Conservation (phyloP, 2,329 filamentous ascomycete species). For the Aschersonia sp. region DNA sequence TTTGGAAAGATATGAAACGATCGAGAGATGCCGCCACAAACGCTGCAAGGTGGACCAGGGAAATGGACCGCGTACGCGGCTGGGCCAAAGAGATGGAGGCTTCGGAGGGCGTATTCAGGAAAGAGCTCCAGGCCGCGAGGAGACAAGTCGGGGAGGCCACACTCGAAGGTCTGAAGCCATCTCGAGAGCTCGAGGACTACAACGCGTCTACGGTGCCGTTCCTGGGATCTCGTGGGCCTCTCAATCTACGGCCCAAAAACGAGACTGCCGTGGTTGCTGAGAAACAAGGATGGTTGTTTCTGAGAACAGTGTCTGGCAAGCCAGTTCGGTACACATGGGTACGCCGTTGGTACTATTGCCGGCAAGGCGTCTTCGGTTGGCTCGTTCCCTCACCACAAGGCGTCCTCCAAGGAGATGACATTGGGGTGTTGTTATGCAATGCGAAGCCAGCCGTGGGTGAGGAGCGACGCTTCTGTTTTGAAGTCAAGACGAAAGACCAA, state of each 20-base stretch:
- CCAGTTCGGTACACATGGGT: slow-evolving; percentile 83
- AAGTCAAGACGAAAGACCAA: slow-evolving; percentile 94
- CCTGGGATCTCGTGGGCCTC: slow-evolving; percentile 55
- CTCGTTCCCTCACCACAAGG: slow-evolving; percentile 71
- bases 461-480: slow-evolving; percentile 91
- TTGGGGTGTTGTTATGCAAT: slow-evolving; percentile 86
- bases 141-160: slow-evolving; percentile 71
- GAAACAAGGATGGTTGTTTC: slow-evolving; percentile 90
- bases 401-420: slow-evolving; percentile 91
- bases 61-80: slow-evolving; percentile 82
- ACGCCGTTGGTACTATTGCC: slow-evolving; percentile 88
- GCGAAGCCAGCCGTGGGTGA: slow-evolving; percentile 83
- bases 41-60: slow-evolving; percentile 53
- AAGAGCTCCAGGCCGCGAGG: slow-evolving; percentile 65
- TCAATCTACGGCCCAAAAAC: slow-evolving; percentile 43
- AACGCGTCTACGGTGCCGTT: slow-evolving; percentile 80
- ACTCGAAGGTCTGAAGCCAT: slow-evolving; percentile 58
- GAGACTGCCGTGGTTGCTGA: slow-evolving; percentile 43
- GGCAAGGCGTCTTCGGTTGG: slow-evolving; percentile 92
- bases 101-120: slow-evolving; percentile 68
- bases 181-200: slow-evolving; percentile 86
- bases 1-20: slow-evolving; percentile 74
- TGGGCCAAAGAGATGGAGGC: slow-evolving; percentile 93
- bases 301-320: slow-evolving; percentile 71
- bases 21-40: slow-evolving; percentile 50